These are phyloP conservation scores for Ogataea hybrid DNA, from an alignment of 1,139 yeast genomes.

Conservation along the genomic window DNA sequence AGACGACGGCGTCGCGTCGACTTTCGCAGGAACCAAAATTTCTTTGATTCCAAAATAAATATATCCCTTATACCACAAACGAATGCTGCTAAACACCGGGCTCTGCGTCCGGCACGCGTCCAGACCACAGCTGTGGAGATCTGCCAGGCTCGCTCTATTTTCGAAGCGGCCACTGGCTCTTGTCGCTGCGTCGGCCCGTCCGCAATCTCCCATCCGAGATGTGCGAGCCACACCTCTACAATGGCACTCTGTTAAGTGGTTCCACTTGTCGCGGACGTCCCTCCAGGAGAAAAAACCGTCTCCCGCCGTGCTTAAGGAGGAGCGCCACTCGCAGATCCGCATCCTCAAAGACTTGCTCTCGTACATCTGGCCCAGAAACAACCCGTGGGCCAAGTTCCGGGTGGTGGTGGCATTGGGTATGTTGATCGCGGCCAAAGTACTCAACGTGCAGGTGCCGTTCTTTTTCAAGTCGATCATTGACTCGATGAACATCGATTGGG, in stretches of 20 bases:
- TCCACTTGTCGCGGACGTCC: not conserved
- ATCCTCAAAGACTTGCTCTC: slow-evolving; percentile 62
- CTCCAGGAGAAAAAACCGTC: not conserved
- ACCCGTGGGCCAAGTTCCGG: no score
- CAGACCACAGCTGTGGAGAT: not conserved
- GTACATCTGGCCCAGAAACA: slow-evolving; percentile 97
- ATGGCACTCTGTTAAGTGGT: not conserved
- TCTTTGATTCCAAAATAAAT: not conserved
- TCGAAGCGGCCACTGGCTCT: not conserved
- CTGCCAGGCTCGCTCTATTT: not conserved
- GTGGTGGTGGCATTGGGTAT: no score
- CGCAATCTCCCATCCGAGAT: slow-evolving; percentile 2
- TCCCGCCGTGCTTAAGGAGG: slow-evolving; percentile 2
- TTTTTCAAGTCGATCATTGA: no score
- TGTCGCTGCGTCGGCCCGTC: not conserved
- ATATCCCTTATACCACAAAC: not conserved
- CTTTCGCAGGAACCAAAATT: not conserved
- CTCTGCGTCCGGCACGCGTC: not conserved
- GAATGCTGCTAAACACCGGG: not conserved
- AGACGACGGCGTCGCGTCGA: slow-evolving; percentile 1
- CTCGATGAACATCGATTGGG: no score
- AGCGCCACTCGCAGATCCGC: slow-evolving; percentile 49
- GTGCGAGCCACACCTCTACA: slow-evolving; percentile 1
- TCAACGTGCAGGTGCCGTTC: no score
- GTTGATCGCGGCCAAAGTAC: no score